A percentile compares a stretch with the other conserved stretches of the same genome.
Evolutionary conservation across 106 monocot genomes (phyloP).

Genomic region (Acanthochlamys bracteata): DNA sequence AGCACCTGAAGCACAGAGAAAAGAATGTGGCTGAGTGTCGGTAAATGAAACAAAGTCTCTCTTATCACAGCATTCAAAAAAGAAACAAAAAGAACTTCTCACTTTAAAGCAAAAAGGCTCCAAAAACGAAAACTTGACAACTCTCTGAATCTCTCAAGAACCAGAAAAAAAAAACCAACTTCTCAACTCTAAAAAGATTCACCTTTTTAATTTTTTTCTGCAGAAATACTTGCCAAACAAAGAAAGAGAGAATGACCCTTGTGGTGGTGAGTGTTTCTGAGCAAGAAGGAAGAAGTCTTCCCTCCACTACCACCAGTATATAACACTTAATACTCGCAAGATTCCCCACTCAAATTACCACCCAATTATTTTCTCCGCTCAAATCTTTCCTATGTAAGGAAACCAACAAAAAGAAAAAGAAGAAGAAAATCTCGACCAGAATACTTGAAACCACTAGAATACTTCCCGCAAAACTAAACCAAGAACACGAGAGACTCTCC

Average conservation of each 20-base stretch:
- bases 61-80: background rate
- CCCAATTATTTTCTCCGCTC: background rate
- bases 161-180: background rate
- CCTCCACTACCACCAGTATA: background rate
- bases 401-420: background rate
- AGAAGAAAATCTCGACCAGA: conserved; percentile 5
- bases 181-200: background rate
- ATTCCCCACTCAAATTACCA: background rate
- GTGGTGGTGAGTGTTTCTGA: background rate
- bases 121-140: no score
- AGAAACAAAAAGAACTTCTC: background rate
- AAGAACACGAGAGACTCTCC: background rate
- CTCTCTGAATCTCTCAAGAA: background rate
- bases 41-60: background rate
- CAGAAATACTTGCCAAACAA: background rate
- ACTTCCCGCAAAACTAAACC: background rate
- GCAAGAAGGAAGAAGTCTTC: background rate
- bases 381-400: background rate
- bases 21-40: background rate
- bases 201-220: background rate
- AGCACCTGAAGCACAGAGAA: background rate
- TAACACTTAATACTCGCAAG: background rate
- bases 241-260: background rate
- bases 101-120: no score
- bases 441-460: background rate